A percentile compares a stretch with the other conserved stretches of the same genome.
phyloP scores from a whole-genome alignment of 352 stramenopile species.

The Thraustochytrium striatum region DNA sequence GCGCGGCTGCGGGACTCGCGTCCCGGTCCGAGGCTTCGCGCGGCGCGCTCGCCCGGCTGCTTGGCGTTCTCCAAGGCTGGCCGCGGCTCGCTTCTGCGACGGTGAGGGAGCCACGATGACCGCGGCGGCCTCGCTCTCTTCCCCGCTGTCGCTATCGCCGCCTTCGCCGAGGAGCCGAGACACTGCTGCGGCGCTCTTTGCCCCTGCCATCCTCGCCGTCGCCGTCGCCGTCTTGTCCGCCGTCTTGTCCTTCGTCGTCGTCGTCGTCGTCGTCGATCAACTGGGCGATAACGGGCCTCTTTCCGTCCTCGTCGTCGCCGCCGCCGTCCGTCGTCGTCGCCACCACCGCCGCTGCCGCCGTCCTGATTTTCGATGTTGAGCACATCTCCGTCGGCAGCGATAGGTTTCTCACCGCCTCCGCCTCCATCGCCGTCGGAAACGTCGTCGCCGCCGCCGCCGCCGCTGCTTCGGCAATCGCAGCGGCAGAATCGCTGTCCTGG shows the following conservation, averaged over 20 bases:
- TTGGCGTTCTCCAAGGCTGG: too few species aligned
- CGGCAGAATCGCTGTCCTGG: too few species aligned
- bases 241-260: slow-evolving; percentile 33
- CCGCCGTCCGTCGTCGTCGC: not conserved
- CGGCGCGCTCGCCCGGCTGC: too few species aligned
- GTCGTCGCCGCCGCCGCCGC: too few species aligned
- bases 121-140: slow-evolving; percentile 55
- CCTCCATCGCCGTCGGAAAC: too few species aligned
- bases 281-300: too few species aligned
- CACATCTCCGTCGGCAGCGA: not conserved
- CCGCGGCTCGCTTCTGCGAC: too few species aligned
- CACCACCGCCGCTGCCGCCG: not conserved
- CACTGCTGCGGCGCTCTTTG: not conserved
- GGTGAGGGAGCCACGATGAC: too few species aligned
- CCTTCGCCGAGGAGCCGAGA: not conserved
- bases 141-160: slow-evolving; percentile 53
- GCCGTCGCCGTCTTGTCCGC: not conserved
- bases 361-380: not conserved
- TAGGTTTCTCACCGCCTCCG: not conserved
- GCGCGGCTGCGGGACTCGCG: too few species aligned
- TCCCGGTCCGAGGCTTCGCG: too few species aligned
- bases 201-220: not conserved
- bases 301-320: slow-evolving; percentile 44
- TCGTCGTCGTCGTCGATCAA: slow-evolving; percentile 30
- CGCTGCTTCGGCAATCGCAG: too few species aligned